phyloP scores from a whole-genome alignment of 768 basidiomycete species.

The Daedaleopsis nitida region DNA sequence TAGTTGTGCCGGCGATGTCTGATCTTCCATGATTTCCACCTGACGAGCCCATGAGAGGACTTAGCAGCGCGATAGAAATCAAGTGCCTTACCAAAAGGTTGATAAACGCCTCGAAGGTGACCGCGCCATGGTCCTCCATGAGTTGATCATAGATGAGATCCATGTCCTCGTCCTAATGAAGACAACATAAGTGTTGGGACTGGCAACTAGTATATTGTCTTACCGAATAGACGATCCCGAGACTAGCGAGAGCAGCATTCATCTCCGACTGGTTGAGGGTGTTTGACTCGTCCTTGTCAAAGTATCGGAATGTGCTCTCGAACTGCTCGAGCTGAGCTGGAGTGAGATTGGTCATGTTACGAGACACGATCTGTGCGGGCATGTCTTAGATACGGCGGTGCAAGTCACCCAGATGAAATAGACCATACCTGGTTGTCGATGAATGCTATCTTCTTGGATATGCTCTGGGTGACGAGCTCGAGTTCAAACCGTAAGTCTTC shows the following conservation, averaged over 20 bases:
- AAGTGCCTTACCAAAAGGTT: slow-evolving; percentile 70
- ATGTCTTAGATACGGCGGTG: not conserved
- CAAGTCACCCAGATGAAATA: not conserved
- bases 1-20: slow-evolving; percentile 89
- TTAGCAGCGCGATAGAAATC: not conserved
- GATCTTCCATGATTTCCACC: slow-evolving; percentile 97
- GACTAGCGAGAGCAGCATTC: slow-evolving; percentile 90
- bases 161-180: slow-evolving; percentile 79
- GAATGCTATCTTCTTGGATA: slow-evolving; percentile 91
- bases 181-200: not conserved
- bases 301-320: slow-evolving; percentile 96
- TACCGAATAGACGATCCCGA: slow-evolving; percentile 91
- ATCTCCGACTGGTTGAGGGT: slow-evolving; percentile 84
- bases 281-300: slow-evolving; percentile 91
- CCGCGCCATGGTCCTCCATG: slow-evolving; percentile 78
- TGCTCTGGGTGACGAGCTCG: slow-evolving; percentile 75
- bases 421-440: slow-evolving; percentile 87
- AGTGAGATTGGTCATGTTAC: slow-evolving; percentile 92
- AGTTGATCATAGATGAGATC: slow-evolving; percentile 81
- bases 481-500: slow-evolving; percentile 92
- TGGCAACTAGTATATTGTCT: slow-evolving; percentile 19
- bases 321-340: slow-evolving; percentile 96
- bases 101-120: slow-evolving; percentile 93
- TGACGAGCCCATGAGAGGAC: slow-evolving; percentile 30
- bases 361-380: slow-evolving; percentile 76